Evolutionary conservation across 2,329 filamentous ascomycete species (phyloP).

Genomic region (Phialocephala subalpina): DNA sequence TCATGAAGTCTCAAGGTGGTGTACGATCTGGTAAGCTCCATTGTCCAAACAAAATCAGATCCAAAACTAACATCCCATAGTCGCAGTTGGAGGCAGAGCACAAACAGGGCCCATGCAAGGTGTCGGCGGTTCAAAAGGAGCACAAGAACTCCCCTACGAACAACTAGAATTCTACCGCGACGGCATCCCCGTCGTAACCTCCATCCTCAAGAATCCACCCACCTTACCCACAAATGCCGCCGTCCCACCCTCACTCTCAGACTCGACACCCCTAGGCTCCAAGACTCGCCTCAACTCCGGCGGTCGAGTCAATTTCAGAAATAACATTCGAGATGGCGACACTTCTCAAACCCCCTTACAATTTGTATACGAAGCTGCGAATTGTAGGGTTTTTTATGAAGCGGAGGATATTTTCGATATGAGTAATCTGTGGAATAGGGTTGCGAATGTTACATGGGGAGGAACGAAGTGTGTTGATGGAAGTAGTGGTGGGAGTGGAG

Average conservation of each 20-base stretch:
- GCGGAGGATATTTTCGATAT: conserved; percentile 57
- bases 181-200: neutral
- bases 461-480: conserved; percentile 7
- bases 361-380: conserved; percentile 66
- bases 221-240: neutral
- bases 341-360: conserved; percentile 56
- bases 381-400: conserved; percentile 66
- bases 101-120: conserved; percentile 58
- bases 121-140: conserved; percentile 62
- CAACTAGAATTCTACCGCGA: neutral
- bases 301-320: conserved; percentile 48
- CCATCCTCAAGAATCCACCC: neutral
- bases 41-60: neutral
- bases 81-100: conserved; percentile 58
- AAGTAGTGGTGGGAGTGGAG: neutral
- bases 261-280: conserved; percentile 18
- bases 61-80: conserved; percentile 24
- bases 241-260: neutral
- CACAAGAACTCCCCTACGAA: conserved; percentile 43
- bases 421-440: conserved; percentile 56
- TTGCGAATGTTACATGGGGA: conserved; percentile 39
- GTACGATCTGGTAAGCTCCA: conserved; percentile 52
- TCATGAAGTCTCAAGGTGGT: conserved; percentile 62
- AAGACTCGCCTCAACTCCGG: conserved; percentile 34
- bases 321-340: conserved; percentile 36